Base-by-base conservation (phyloP, 495 filamentous ascomycete genomes). In the Talaromyces adpressus region DNA sequence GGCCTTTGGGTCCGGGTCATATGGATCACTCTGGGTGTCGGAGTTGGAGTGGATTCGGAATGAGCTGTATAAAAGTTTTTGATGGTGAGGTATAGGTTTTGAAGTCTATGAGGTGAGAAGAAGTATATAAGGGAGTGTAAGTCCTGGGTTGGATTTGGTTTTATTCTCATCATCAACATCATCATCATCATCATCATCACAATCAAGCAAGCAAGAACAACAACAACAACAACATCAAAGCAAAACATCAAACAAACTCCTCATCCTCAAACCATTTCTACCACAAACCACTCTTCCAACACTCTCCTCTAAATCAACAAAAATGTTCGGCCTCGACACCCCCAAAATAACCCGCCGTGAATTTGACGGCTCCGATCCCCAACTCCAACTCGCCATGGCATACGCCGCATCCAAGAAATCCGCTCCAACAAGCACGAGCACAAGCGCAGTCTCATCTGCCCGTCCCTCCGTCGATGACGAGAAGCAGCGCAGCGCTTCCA, bases 321-420 rank as follows among this genome's bases (percentile, higher is more conserved):
- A 62, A 60, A 60, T 60, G 58, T 41, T 41, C 45, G 45, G 39
- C 16, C 45, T 49, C 23, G 12, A 29, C 29, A n/a, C 25, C 16
- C 45, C 60, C 45, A 49, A 22, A 36, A 39, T 62, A 4, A 62
- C 41, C n/a, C 41, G 45, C 39, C 22, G 23, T 25, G 60, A 47
- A 47, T 53, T 62, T n/a, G 60, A 62, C 60, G 60, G 60, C 41
- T 51, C 60, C 25, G 60, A 62, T 27, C 20, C 45, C 7, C 60
- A 62, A 34, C 47, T 62, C 18, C 23, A 52, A 34, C 60, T 58
- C 16, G 56, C 56, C 29, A 25, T 27, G n/a, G n/a, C 23, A 20
- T 30, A 30, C 20, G 45, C 39, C 47, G n/a, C 39, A 20, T 39
- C 39, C 12, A 11, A 53, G 9, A 62, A 32, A 11, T 52, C 39